Evolutionary conservation across 2,329 filamentous ascomycete genomes (phyloP), one percentile per base, ranked within the genome.

Genomic region (Fusarium sp.): DNA sequence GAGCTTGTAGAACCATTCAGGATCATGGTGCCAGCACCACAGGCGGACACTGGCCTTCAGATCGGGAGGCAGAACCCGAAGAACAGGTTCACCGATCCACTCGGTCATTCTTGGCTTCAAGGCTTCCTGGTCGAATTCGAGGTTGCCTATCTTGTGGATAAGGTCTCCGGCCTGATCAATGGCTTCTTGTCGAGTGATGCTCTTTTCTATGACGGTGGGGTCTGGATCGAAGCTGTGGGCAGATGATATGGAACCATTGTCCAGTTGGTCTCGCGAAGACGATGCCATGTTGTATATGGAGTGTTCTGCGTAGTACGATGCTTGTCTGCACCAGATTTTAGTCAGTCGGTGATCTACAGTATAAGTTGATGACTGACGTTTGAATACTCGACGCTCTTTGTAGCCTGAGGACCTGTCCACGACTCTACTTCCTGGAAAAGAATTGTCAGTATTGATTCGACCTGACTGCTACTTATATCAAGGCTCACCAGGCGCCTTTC

Each of bases 151-250:
- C 4, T 40, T 43, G 2, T 6, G 1, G 3, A 36, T 5, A 1
- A 28, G n/a, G 2, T 24, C 19, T 8, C 3, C 28, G 3, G 4
- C 3, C 0, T 30, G 7, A 1, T 46, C 3, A 0, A 54, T 34
- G 2, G 40, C 56, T 7, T 61, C n/a, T 7, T 42, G 4, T n/a
- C 34, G 32, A 2, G 57, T 61, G 7, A 42, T 42, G 2, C 1
- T 30, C 12, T 36, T 30, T 2, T 14, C 4, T 3, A 21, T 28
- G 5, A 36, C 4, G 2, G 3, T 46, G 8, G 57, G 40, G 0
- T 11, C 6, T 19, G 40, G 40, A n/a, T 61, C 56, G 15, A 42
- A 61, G 21, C 46, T 46, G 4, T 61, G 40, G 11, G 42, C 2
- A 0, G 56, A 61, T 2, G 46, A 61, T 4, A 40, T 7, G 1